Conservation (phyloP, 2,329 filamentous ascomycete genomes). For the Colletotrichum liaoningense region DNA sequence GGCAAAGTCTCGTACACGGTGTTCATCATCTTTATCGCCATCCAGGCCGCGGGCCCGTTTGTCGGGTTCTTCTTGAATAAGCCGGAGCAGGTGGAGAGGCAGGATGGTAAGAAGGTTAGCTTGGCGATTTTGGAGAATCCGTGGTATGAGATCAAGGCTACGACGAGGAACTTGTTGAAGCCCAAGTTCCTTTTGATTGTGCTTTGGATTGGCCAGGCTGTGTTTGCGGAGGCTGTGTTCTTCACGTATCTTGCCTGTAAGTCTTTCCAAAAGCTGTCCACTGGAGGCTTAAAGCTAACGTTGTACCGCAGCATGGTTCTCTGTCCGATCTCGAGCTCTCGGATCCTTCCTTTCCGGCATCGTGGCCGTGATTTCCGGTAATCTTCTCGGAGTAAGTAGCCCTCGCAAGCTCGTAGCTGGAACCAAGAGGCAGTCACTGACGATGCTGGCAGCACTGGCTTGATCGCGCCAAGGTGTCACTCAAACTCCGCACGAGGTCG, state of each 20-base stretch:
- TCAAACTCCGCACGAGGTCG: conserved; percentile 64
- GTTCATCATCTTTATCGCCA: conserved; percentile 76
- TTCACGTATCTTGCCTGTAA: conserved; percentile 72
- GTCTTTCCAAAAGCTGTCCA: conserved; percentile 30
- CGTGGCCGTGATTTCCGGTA: conserved; percentile 73
- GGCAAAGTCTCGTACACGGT: conserved; percentile 78
- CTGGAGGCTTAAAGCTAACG: conserved; percentile 28
- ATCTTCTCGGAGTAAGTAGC: conserved; percentile 68
- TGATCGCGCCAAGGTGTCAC: conserved; percentile 65
- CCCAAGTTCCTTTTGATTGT: conserved; percentile 73
- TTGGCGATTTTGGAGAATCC: conserved; percentile 67
- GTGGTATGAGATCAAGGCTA: conserved; percentile 69
- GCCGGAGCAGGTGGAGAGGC: conserved; percentile 72
- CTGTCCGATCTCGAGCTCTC: conserved; percentile 74
- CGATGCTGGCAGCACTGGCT: conserved; percentile 59
- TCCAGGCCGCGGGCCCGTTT: conserved; percentile 75
- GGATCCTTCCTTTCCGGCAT: conserved; percentile 79
- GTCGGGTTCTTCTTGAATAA: conserved; percentile 71
- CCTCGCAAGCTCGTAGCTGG: neutral
- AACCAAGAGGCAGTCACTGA: conserved; percentile 2
- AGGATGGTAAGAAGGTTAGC: conserved; percentile 72
- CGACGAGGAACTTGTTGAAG: conserved; percentile 67
- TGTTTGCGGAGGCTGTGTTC: conserved; percentile 78
- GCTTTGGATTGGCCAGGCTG: conserved; percentile 76
- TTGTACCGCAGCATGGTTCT: conserved; percentile 68